These are phyloP conservation scores for Eucalyptus erythrocorys DNA, from an alignment of 345 rosid genomes.

Conservation along the genomic window DNA sequence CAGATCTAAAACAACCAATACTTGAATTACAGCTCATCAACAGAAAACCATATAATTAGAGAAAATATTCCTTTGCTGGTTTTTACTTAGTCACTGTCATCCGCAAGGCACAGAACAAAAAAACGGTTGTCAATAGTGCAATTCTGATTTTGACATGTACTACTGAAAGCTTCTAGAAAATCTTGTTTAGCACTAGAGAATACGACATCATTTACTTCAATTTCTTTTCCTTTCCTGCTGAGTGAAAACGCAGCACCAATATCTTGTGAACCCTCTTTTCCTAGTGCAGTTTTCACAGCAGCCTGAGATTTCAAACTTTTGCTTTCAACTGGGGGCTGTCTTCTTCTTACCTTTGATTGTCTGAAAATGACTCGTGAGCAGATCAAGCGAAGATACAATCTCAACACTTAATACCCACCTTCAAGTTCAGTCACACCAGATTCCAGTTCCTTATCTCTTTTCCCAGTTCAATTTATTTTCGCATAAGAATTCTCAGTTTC, in stretches of 20 bases:
- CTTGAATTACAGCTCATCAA: not conserved
- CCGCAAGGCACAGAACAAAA: not conserved
- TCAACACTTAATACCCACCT: accelerated
- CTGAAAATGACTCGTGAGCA: not conserved
- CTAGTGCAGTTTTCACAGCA: not conserved
- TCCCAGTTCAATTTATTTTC: not conserved
- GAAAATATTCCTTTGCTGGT: not conserved
- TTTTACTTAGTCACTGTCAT: not conserved
- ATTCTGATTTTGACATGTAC: not conserved
- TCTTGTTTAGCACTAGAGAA: not conserved
- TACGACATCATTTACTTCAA: not conserved
- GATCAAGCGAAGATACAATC: not conserved
- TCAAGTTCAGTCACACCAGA: not conserved
- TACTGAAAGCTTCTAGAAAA: not conserved
- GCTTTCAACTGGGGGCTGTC: not conserved
- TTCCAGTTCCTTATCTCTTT: not conserved
- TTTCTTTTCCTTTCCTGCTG: not conserved
- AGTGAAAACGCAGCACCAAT: not conserved
- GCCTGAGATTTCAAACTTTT: not conserved
- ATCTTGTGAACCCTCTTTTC: not conserved
- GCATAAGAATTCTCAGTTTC: not conserved
- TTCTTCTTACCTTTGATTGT: not conserved
- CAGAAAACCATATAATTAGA: not conserved
- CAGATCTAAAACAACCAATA: not conserved
- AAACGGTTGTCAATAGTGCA: not conserved